phyloP scores from a whole-genome alignment of 176 grass and related monocot genomes.

The Aegilops bicornis region DNA sequence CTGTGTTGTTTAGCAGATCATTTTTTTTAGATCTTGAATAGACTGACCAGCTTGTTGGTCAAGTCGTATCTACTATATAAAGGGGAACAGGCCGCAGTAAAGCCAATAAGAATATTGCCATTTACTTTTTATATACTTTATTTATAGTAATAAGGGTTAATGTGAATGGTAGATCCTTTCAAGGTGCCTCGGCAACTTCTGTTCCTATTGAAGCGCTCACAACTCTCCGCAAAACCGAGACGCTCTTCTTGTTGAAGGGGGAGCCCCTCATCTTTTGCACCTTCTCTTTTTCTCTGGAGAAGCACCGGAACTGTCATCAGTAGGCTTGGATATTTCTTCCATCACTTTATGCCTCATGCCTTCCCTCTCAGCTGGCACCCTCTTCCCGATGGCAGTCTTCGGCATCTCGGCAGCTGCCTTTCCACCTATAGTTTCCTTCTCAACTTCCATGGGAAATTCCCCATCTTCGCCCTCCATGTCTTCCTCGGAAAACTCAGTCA shows the following conservation, averaged over 20 bases:
- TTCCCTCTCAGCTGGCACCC: constrained; percentile 27
- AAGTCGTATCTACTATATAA: no score
- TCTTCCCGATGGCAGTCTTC: constrained; percentile 25
- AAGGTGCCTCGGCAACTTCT: constrained; percentile 20
- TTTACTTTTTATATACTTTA: no score
- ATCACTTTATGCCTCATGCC: constrained; percentile 29
- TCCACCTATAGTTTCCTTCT: constrained; percentile 48
- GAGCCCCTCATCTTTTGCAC: constrained; percentile 53
- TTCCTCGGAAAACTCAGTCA: constrained; percentile 35
- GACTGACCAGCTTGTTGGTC: no score
- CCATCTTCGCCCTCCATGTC: constrained; percentile 24
- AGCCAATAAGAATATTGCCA: no score
- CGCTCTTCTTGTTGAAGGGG: no score
- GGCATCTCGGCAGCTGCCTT: constrained; percentile 40
- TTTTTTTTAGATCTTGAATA: no score
- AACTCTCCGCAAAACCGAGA: constrained; percentile 33
- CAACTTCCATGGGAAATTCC: constrained; percentile 19
- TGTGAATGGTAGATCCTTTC: no score
- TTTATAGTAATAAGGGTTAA: no score
- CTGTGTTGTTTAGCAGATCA: no score
- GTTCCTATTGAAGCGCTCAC: not conserved
- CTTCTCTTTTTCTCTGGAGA: constrained; percentile 57
- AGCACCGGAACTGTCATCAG: constrained; percentile 29
- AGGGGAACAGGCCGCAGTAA: no score
- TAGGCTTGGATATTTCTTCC: constrained; percentile 37